Base-by-base conservation (phyloP, 2,329 filamentous ascomycete species). In the Alternaria longipes region DNA sequence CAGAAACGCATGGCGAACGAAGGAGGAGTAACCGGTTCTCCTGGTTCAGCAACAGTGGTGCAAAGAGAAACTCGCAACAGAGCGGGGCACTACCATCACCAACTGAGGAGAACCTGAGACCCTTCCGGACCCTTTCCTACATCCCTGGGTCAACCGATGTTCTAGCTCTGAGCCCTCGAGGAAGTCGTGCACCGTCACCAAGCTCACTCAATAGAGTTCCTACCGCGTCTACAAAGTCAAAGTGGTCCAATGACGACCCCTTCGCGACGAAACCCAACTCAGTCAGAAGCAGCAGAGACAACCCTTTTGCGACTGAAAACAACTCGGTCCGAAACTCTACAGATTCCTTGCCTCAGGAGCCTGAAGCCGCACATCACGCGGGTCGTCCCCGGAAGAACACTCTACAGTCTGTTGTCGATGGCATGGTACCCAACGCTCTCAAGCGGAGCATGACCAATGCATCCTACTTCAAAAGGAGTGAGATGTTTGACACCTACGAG, bases 401-500 rank as follows among this genome's bases (percentile, higher is more conserved):
- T 9, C 34, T 71, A 18, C 65, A 60, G 14, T 60, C 65, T 2
- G 56, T 71, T 18, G 63, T 70, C 9, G 64, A 69, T 42, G 54
- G 59, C 24, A 55, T 71, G 32, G 60, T 72, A 1, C 68, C 68
- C 5, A 46, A 65, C n/a, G 30, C 58, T 11, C 52, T 69, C 20
- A 57, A 66, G 11, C 64, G 64, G 42, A 66, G 57, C 26, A 45
- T 69, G 45, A 71, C 67, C 7, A 68, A 68, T 32, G 56, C 52
- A 9, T 67, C 63, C n/a, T 62, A 56, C 59, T 62, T 55, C 26
- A 56, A 66, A 16, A 62, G 51, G 28, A 67, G 60, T 20, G 68
- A 64, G 22, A 50, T 72, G 26, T 65, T 63, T 47, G 60, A 63
- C 40, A 70, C 65, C 4, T 72, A 71, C 44, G 66, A 73, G 45